These are phyloP conservation scores for Circinella umbellata DNA, from an alignment of 371 early-diverging fungal species.

Conservation along the genomic window DNA sequence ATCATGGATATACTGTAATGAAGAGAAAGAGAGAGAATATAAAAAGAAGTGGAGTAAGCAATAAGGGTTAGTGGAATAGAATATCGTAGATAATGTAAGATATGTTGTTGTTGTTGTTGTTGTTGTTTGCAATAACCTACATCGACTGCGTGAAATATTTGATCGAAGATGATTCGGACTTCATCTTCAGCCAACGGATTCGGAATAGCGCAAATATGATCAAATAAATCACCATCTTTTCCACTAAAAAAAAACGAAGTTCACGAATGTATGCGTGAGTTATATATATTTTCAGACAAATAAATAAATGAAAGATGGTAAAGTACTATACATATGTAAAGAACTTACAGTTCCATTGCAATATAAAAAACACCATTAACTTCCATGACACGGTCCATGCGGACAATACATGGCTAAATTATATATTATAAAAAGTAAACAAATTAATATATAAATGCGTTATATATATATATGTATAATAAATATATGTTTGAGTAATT, in stretches of 20 bases:
- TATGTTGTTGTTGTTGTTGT: no score
- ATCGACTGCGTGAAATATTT: slow-evolving; percentile 30
- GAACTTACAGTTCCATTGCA: slow-evolving; percentile 38
- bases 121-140: slow-evolving; percentile 15
- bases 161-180: slow-evolving; percentile 33
- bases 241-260: slow-evolving; percentile 4
- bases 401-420: slow-evolving; percentile 31
- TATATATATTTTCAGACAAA: no score
- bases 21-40: slow-evolving; percentile 1
- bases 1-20: slow-evolving; percentile 9
- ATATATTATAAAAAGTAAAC: neutral
- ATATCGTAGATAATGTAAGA: no score
- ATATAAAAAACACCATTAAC: slow-evolving; percentile 18
- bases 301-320: no score
- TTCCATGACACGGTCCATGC: slow-evolving; percentile 23
- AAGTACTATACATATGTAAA: neutral
- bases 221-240: slow-evolving; percentile 29
- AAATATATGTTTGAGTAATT: neutral
- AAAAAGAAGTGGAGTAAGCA: neutral
- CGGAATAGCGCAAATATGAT: slow-evolving; percentile 10
- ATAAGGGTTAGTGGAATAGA: no score
- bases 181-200: slow-evolving; percentile 23
- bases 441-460: no score
- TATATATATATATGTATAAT: no score
- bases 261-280: no score